Evolutionary conservation across 2,329 filamentous ascomycete species (phyloP).

Genomic region (Fusarium sp.): DNA sequence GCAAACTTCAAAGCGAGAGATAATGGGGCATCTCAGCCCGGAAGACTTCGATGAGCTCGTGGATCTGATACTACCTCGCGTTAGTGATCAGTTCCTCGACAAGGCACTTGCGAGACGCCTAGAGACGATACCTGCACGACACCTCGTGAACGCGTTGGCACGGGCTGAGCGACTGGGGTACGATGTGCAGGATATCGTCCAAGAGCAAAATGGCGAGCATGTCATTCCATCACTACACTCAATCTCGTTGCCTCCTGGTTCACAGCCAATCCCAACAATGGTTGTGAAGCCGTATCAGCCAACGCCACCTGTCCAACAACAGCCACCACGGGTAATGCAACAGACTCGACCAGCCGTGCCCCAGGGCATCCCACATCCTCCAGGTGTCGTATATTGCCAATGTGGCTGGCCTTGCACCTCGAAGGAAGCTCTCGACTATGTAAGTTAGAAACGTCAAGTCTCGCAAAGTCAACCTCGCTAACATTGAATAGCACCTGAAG

Average conservation of each 20-base stretch:
- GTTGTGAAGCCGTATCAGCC: conserved; percentile 1
- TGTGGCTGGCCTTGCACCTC: conserved; percentile 53
- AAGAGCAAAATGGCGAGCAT: conserved; percentile 50
- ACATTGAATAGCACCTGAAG: conserved; percentile 44
- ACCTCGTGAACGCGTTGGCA: conserved; percentile 68
- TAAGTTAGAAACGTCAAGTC: conserved; percentile 37
- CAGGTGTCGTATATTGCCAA: conserved; percentile 42
- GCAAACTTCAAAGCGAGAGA: conserved; percentile 52
- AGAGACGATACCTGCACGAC: conserved; percentile 64
- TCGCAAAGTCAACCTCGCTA: conserved; percentile 6
- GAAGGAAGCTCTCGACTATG: conserved; percentile 45
- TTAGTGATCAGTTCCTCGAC: conserved; percentile 64
- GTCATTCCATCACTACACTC: conserved; percentile 50
- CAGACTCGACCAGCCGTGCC: neutral
- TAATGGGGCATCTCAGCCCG: conserved; percentile 55
- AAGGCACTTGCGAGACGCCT: conserved; percentile 63
- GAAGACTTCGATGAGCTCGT: conserved; percentile 60
- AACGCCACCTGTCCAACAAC: neutral
- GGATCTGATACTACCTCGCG: conserved; percentile 57
- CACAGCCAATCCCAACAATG: conserved; percentile 6
- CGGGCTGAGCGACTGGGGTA: conserved; percentile 69
- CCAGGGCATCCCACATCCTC: neutral
- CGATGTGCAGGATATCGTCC: conserved; percentile 61
- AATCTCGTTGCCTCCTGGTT: conserved; percentile 17
- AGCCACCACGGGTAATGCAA: neutral